phyloP scores from a whole-genome alignment of 2,329 filamentous ascomycete genomes.

The Alternaria longipes region DNA sequence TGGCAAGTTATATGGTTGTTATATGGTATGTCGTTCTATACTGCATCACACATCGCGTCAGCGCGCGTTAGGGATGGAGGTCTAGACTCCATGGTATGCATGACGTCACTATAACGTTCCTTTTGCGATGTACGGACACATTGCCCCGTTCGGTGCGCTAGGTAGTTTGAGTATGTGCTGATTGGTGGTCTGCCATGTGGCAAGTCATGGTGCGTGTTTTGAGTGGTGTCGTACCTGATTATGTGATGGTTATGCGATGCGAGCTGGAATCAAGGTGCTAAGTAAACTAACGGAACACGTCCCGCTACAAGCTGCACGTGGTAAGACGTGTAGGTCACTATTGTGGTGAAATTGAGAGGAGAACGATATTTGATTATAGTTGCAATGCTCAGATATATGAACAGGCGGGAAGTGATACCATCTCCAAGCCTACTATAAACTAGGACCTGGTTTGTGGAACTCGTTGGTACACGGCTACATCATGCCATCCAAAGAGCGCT shows the following conservation, averaged over 20 bases:
- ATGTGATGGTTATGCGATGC: conserved; percentile 17
- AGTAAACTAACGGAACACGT: not conserved
- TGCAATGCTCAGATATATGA: conserved; percentile 1
- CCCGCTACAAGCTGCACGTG: conserved; percentile 1
- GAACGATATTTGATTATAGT: conserved; percentile 4
- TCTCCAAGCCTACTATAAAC: not conserved
- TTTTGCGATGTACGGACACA: conserved; percentile 12
- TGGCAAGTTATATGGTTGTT: not conserved
- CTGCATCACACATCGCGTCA: conserved; percentile 5
- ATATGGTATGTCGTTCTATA: conserved; percentile 4
- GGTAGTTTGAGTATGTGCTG: not conserved
- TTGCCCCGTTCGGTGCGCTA: conserved; percentile 10
- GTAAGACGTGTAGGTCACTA: not conserved
- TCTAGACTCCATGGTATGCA: conserved; percentile 8
- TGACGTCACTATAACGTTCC: conserved; percentile 24
- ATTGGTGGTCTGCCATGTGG: not conserved
- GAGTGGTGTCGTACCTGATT: conserved; percentile 22
- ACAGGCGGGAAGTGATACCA: not conserved
- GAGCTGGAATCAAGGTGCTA: conserved; percentile 3
- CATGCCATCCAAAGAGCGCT: not conserved
- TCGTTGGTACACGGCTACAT: not conserved
- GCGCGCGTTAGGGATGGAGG: conserved; percentile 10
- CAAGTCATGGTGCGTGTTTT: not conserved
- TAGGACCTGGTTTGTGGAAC: not conserved
- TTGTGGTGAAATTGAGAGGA: conserved; percentile 7